Evolutionary conservation across 2,329 filamentous ascomycete genomes (phyloP).

Genomic region (Waltergamsia citrina): DNA sequence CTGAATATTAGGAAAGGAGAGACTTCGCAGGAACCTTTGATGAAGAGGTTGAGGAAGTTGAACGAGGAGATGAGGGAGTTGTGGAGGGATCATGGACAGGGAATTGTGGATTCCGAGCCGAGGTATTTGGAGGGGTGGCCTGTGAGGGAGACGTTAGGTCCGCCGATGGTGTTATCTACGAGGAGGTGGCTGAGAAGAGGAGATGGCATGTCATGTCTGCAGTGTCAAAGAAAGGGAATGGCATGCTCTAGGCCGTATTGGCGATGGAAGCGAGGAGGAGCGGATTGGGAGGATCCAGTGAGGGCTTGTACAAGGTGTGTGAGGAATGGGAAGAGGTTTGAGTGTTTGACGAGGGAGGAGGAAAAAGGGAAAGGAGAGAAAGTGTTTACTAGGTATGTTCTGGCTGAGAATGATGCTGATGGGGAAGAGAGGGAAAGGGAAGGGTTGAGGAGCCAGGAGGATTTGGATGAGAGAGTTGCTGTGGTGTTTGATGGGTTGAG

Average conservation of each 20-base stretch:
- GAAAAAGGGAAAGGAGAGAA: background rate
- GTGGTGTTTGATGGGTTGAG: background rate
- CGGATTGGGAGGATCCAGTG: background rate
- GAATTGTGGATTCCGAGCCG: conserved; percentile 5
- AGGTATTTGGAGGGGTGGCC: conserved; percentile 19
- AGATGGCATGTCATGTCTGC: conserved; percentile 13
- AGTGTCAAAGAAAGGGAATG: conserved; percentile 12
- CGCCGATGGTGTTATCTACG: conserved; percentile 4
- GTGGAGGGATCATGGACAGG: conserved; percentile 6
- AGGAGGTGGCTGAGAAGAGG: no score
- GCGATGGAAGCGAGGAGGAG: background rate
- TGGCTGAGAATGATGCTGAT: no score
- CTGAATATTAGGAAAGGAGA: background rate
- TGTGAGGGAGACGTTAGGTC: conserved; percentile 7
- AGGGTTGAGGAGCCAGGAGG: no score
- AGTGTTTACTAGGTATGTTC: no score
- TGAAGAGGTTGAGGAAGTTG: conserved; percentile 8
- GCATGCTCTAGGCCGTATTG: conserved; percentile 12
- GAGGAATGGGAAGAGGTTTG: background rate
- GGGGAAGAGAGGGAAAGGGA: background rate
- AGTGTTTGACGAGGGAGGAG: background rate
- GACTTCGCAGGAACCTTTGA: no score
- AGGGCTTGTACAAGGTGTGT: background rate
- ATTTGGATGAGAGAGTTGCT: background rate
- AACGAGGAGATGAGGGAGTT: conserved; percentile 2